phyloP scores from a whole-genome alignment of 305 asterid genomes.

The Rubia balearica region DNA sequence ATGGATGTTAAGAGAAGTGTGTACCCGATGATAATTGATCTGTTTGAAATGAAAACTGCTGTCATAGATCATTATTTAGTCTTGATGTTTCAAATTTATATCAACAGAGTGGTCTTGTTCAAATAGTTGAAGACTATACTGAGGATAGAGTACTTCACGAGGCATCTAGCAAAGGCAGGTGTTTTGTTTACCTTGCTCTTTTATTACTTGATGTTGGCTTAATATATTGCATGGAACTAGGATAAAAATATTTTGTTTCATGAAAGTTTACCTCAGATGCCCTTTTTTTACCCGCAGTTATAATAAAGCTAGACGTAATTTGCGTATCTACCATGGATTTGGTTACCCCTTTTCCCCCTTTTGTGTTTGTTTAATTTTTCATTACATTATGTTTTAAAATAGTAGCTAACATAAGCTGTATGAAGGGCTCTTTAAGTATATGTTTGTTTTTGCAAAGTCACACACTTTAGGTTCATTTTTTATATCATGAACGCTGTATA shows the following conservation, averaged over 20 bases:
- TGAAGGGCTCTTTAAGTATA: neutral
- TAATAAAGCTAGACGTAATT: neutral
- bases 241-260: neutral
- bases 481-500: neutral
- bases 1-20: neutral
- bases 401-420: neutral
- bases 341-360: neutral
- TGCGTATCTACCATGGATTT: neutral
- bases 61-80: constrained; percentile 1
- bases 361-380: neutral
- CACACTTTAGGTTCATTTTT: too few relatives aligned
- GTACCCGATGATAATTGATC: neutral
- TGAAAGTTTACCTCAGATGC: neutral
- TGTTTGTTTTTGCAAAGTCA: too few relatives aligned
- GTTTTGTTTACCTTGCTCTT: constrained; percentile 9
- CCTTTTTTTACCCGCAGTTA: neutral
- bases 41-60: neutral
- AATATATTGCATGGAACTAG: neutral
- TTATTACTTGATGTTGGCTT: constrained; percentile 13
- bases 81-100: constrained; percentile 14
- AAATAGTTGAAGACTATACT: constrained; percentile 76
- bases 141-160: constrained; percentile 40
- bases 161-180: constrained; percentile 41
- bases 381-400: neutral
- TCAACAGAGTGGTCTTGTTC: constrained; percentile 77